These are phyloP conservation scores for Rubia tinctorum DNA, from an alignment of 305 asterid genomes.

Conservation along the genomic window DNA sequence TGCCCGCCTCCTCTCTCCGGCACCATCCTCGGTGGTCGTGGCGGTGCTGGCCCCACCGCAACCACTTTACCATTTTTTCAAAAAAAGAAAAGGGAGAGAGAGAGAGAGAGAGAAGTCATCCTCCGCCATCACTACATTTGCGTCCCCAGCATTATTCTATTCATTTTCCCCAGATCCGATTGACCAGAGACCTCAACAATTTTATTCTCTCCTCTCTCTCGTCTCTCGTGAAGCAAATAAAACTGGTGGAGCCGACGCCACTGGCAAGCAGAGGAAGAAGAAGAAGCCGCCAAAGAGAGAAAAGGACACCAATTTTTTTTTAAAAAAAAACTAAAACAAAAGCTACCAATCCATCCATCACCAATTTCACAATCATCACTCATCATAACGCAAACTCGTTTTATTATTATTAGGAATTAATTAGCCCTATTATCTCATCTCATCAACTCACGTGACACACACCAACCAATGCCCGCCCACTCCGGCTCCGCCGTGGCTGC, in stretches of 20 bases:
- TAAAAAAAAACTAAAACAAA: too few species aligned
- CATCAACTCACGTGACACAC: neutral
- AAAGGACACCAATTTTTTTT: too few species aligned
- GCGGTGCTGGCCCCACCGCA: neutral
- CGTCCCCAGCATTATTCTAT: neutral
- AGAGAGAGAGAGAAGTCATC: too few species aligned
- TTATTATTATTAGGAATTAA: neutral
- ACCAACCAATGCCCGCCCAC: neutral
- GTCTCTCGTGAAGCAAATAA: too few species aligned
- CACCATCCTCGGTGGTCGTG: neutral
- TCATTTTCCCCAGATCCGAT: slow-evolving; percentile 3
- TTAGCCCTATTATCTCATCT: neutral
- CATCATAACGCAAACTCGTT: too few species aligned
- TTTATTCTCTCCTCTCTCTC: too few species aligned
- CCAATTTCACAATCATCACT: too few species aligned
- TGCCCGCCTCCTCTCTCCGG: neutral
- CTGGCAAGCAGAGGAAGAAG: too few species aligned
- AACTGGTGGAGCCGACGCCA: too few species aligned
- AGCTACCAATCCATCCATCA: too few species aligned
- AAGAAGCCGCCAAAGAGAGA: too few species aligned
- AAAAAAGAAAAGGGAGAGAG: too few species aligned
- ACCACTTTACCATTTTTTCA: neutral
- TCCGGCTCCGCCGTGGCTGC: neutral
- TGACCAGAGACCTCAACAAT: neutral
- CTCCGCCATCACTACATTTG: neutral